Base-by-base conservation (phyloP, 768 basidiomycete species). In the Sistotremastrum niveocremeum region DNA sequence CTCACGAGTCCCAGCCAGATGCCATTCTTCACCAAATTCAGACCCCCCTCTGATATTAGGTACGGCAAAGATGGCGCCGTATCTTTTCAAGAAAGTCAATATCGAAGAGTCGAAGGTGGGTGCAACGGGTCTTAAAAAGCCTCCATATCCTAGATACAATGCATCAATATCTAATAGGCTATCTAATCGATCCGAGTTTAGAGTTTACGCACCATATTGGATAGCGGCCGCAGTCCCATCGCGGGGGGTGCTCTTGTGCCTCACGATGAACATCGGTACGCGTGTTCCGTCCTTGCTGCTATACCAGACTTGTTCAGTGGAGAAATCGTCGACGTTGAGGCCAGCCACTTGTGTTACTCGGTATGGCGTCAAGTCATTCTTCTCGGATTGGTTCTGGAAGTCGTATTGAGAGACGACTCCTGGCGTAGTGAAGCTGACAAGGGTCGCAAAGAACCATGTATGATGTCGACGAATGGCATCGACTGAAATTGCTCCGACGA, bases 1-100 rank as follows among this genome's bases (percentile, higher is more conserved):
- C 49, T 85, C 84, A 49, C 67, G 69, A 31, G 68, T 78, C 2
- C 83, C 87, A 28, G 72, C 82, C 37, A 71, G 55, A 58, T 89
- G 85, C 87, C 87, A 90, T n/a, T 77, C 72, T 54, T 88, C 81
- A 9, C 87, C 86, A 51, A 86, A 88, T 56, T 86, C 83, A 2
- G 72, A 71, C 3, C 86, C 86, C 7, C 81, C 81, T 45, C 81
- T 67, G 49, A 80, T 76, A 51, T 69, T 76, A 20, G 72, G 66
- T 34, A 71, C 56, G 3, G 81, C 85, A 32, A 78, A 68, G 32
- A 86, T 62, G 5, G 74, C 79, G 6, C 80, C 74, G 54, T 84
- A 89, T 37, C 66, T 68, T 60, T 83, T 74, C 48, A 85, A 62
- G 61, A 84, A 82, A 0, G 83, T 86, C 37, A 90, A 68, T 44